Conservation (phyloP, 169 alveolate genomes). For the Miamiensis avidus region DNA sequence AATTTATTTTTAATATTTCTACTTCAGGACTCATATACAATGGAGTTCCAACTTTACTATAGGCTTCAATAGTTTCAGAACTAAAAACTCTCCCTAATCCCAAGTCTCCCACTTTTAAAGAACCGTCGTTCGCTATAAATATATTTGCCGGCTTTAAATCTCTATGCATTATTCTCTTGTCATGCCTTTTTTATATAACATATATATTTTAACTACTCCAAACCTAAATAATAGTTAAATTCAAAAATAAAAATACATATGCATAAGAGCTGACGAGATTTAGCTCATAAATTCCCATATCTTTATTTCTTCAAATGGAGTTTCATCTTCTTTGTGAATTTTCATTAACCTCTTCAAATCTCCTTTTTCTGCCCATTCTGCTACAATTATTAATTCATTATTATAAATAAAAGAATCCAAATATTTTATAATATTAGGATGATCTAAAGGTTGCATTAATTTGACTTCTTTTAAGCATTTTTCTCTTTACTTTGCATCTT, state of each 20-base stretch:
- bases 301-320: slow-evolving; percentile 64
- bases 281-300: slow-evolving; percentile 72
- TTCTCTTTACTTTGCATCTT: slow-evolving; percentile 76
- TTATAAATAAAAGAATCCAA: slow-evolving; percentile 75
- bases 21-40: slow-evolving; percentile 87
- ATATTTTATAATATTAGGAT: slow-evolving; percentile 75
- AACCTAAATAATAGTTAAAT: no score
- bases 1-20: slow-evolving; percentile 23
- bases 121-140: slow-evolving; percentile 72
- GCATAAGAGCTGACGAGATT: slow-evolving; percentile 70
- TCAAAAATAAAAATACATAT: no score
- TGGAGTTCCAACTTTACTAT: slow-evolving; percentile 84
- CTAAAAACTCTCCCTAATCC: slow-evolving; percentile 71
- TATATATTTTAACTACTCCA: no score
- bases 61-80: slow-evolving; percentile 76
- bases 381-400: slow-evolving; percentile 78
- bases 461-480: slow-evolving; percentile 85
- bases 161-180: slow-evolving; percentile 80
- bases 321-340: slow-evolving; percentile 68
- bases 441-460: slow-evolving; percentile 69
- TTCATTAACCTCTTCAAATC: slow-evolving; percentile 73
- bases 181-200: slow-evolving; percentile 53
- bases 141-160: slow-evolving; percentile 86
- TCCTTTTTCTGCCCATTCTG: slow-evolving; percentile 87
- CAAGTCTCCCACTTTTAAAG: slow-evolving; percentile 80